Conservation (phyloP, 1,139 yeast species). For the Kazachstania sp. region DNA sequence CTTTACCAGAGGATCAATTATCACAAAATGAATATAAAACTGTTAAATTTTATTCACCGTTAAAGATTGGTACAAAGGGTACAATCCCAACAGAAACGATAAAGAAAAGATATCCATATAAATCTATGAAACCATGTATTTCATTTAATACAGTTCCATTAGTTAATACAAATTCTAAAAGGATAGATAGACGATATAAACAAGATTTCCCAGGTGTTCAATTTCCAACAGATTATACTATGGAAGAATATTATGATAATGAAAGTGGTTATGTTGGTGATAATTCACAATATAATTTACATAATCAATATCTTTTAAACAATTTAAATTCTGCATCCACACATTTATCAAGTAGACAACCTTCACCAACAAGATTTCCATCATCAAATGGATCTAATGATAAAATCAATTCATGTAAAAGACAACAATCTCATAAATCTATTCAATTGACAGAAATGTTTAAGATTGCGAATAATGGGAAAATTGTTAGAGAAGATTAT, state of each 20-base stretch:
- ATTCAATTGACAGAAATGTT: constrained; percentile 11
- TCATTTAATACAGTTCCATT: constrained; percentile 31
- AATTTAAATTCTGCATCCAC: not conserved
- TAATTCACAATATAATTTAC: constrained; percentile 10
- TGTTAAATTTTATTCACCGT: constrained; percentile 4
- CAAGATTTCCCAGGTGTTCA: constrained; percentile 23
- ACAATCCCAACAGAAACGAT: not conserved
- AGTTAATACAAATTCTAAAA: constrained; percentile 10
- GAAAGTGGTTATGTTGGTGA: constrained; percentile 19
- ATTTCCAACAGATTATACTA: constrained; percentile 21
- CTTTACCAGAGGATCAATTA: not conserved
- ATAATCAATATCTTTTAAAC: constrained; percentile 9
- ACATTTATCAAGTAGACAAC: not conserved
- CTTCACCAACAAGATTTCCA: constrained; percentile 1
- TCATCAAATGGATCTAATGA: not conserved
- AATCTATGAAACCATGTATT: constrained; percentile 23
- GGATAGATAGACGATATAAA: constrained; percentile 15
- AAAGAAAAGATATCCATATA: constrained; percentile 4
- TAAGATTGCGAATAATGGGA: constrained; percentile 21
- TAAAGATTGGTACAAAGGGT: not conserved
- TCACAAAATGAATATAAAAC: constrained; percentile 1
- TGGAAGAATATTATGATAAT: constrained; percentile 29
- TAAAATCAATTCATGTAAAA: not conserved
- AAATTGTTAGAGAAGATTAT: constrained; percentile 27
- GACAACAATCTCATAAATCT: constrained; percentile 4